Base-by-base conservation (phyloP, 176 grass and related monocot genomes). In the Tuctoria greenei region DNA sequence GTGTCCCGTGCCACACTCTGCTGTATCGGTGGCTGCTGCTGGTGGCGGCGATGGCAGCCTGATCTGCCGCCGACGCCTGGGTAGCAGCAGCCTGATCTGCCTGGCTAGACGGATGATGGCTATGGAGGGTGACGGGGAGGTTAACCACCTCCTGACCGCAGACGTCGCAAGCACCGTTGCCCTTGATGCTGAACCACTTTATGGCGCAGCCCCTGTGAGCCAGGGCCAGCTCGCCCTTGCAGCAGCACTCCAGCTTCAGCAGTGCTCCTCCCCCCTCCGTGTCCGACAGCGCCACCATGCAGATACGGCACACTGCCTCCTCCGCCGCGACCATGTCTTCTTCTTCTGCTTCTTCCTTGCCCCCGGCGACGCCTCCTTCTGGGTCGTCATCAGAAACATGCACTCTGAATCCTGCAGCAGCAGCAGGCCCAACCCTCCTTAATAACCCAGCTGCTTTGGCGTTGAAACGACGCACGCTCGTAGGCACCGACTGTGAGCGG, bases 161-260 rank as follows among this genome's bases (percentile, higher is more conserved):
- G 4, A 91, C 88, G 24, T 95, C 92, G 64, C 92, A 95, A 36
- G 57, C 88, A 70, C 52, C 72, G 57, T 91, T 91, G 67, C 88
- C 83, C 78, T 84, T 91, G 69, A 89, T 82, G 63, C 80, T 81
- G 71, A 95, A 95, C 92, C 92, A 95, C 74, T 89, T 91, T 11
- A 89, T 75, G 10, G 86, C 86, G 63, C 92, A 95, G 14, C 60
- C 80, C 31, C 85, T 49, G 74, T 95, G 92, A 16, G 81, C 78
- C 47, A 95, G 86, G 17, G 79, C 83, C 20, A 95, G 72, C 66
- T 86, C 92, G 1, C 92, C 92, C 85, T 89, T 95, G 86, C 92
- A 95, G 20, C 59, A 56, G 77, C 92, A 91, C 74, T 95, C 86
- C 64, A 95, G 82, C 68, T 86, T 95, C 18, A 95, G 80, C 59